Evolutionary conservation across 2,329 filamentous ascomycete species (phyloP).

Genomic region (Xylaria arbuscula): DNA sequence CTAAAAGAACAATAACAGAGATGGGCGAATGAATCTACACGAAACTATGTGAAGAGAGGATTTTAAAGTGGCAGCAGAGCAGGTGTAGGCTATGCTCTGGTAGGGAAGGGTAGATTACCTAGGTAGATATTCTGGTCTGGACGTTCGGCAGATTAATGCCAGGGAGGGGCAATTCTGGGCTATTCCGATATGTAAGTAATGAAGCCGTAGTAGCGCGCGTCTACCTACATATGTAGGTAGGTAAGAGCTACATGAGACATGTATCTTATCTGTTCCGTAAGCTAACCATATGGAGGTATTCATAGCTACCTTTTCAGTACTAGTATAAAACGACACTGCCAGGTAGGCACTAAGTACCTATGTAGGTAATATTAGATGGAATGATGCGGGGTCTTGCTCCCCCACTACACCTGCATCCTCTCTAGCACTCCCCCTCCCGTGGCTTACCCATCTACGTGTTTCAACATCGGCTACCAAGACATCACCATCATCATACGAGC

Average conservation of each 20-base stretch:
- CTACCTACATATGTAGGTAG: background rate
- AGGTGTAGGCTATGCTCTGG: background rate
- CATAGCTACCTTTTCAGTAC: background rate
- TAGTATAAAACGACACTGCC: background rate
- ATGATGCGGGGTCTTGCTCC: slow-evolving; percentile 25
- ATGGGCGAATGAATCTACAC: background rate
- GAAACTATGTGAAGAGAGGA: background rate
- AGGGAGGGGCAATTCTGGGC: slow-evolving; percentile 14
- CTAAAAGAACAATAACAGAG: background rate
- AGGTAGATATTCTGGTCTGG: background rate
- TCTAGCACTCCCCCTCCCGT: background rate
- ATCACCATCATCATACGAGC: slow-evolving; percentile 21
- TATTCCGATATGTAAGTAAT: slow-evolving; percentile 10
- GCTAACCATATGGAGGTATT: background rate
- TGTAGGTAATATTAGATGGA: background rate
- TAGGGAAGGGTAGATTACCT: background rate
- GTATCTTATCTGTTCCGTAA: too few relatives aligned
- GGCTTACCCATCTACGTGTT: background rate
- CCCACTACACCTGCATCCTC: background rate
- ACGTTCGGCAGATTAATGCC: background rate
- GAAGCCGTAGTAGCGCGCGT: background rate
- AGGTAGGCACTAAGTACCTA: too few relatives aligned
- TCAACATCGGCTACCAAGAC: background rate
- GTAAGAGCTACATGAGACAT: background rate
- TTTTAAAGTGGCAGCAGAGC: background rate